A percentile compares a stretch with the other conserved stretches of the same genome.
These are phyloP conservation scores for Trematosphaeria pertusa DNA, from an alignment of 2,329 filamentous ascomycete genomes.

Conservation along the genomic window DNA sequence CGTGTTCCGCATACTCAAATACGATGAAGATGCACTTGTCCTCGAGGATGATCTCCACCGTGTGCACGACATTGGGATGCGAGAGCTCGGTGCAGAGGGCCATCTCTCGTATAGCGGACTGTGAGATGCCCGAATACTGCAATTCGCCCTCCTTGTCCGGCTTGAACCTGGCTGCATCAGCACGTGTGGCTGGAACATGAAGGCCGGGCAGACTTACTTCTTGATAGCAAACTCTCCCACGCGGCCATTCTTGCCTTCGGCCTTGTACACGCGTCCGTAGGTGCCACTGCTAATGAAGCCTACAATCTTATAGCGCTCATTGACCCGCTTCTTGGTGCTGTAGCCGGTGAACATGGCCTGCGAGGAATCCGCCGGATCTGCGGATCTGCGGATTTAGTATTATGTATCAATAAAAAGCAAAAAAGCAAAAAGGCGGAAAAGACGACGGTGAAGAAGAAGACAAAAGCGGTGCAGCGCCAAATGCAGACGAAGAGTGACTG, in stretches of 20 bases:
- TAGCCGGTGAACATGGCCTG: constrained; percentile 58
- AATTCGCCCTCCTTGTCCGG: constrained; percentile 98
- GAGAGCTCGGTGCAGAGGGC: constrained; percentile 90
- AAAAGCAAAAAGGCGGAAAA: constrained; percentile 3
- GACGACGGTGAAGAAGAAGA: background rate
- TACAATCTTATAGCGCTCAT: constrained; percentile 93
- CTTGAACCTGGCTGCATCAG: constrained; percentile 69
- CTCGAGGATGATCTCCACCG: constrained; percentile 95
- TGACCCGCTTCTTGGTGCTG: constrained; percentile 80
- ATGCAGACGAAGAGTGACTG: constrained; percentile 3
- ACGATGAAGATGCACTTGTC: constrained; percentile 99
- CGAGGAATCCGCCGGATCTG: constrained; percentile 35
- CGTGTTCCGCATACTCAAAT: constrained; percentile 98
- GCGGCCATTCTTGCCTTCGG: constrained; percentile 75
- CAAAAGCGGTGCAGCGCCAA: background rate
- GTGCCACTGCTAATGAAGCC: constrained; percentile 98
- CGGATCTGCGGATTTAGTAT: constrained; percentile 14
- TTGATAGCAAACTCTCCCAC: constrained; percentile 95
- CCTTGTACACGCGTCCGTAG: constrained; percentile 98
- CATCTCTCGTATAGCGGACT: constrained; percentile 97
- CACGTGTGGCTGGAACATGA: constrained; percentile 8
- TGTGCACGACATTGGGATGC: constrained; percentile 86
- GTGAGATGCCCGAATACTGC: constrained; percentile 96
- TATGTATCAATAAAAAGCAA: too few species aligned
- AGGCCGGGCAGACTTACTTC: constrained; percentile 69